Evolutionary conservation across 1,139 yeast genomes (phyloP).

Genomic region (Taphrina populina): DNA sequence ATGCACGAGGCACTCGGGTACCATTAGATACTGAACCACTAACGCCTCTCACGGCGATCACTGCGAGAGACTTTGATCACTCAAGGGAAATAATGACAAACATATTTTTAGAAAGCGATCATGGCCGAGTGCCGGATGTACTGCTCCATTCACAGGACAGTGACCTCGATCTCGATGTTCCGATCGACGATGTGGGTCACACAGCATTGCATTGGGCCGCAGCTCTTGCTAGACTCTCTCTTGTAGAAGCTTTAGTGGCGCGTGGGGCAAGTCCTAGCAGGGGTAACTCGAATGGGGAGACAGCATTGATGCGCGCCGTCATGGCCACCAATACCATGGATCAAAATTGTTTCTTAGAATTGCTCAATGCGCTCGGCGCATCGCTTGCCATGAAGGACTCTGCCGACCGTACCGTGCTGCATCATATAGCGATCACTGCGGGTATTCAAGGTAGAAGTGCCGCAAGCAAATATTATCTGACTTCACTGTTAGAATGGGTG

Average conservation of each 20-base stretch:
- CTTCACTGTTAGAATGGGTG: conserved; percentile 76
- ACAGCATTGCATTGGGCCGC: conserved; percentile 96
- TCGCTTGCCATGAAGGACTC: conserved; percentile 72
- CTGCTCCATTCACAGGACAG: conserved; percentile 35
- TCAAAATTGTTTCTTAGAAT: conserved; percentile 65
- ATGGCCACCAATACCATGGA: conserved; percentile 85
- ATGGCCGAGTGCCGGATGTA: conserved; percentile 40
- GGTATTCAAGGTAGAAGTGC: conserved; percentile 68
- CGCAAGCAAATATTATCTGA: conserved; percentile 73
- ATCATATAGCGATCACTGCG: conserved; percentile 80
- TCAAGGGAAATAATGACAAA: conserved; percentile 60
- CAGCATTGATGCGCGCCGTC: conserved; percentile 84
- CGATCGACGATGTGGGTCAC: conserved; percentile 91
- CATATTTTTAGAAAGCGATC: conserved; percentile 54
- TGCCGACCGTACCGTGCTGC: conserved; percentile 80
- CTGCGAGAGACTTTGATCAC: conserved; percentile 49
- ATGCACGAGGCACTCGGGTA: neutral
- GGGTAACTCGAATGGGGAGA: conserved; percentile 83
- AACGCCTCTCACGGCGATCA: conserved; percentile 53
- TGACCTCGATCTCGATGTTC: conserved; percentile 65
- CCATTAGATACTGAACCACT: conserved; percentile 40
- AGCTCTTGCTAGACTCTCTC: conserved; percentile 73
- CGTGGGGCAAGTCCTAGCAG: conserved; percentile 67
- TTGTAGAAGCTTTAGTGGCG: conserved; percentile 69
- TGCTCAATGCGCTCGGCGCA: conserved; percentile 73